Conservation (phyloP, 2,329 filamentous ascomycete genomes). For the Aspergillus japonicus region DNA sequence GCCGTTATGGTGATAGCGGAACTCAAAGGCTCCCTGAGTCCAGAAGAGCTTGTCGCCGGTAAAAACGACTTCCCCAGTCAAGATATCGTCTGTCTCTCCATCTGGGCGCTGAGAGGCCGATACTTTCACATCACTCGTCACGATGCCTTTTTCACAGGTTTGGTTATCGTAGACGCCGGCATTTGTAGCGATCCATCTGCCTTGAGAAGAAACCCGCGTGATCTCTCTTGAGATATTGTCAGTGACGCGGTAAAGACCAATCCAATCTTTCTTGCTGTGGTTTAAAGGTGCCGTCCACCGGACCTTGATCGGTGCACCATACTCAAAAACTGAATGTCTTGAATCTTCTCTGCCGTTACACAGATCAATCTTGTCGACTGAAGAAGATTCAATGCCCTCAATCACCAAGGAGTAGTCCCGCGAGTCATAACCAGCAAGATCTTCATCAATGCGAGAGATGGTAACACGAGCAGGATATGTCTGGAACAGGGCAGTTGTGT, state of each 20-base stretch:
- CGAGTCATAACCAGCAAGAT: conserved; percentile 75
- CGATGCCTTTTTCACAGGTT: conserved; percentile 72
- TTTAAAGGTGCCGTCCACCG: conserved; percentile 86
- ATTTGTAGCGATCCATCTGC: conserved; percentile 84
- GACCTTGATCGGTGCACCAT: conserved; percentile 84
- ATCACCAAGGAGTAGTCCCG: conserved; percentile 77
- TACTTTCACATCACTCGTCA: conserved; percentile 65
- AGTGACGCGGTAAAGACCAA: conserved; percentile 92
- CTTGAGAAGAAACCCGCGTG: conserved; percentile 80
- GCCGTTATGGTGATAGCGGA: conserved; percentile 92
- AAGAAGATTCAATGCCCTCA: conserved; percentile 60
- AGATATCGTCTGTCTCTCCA: conserved; percentile 56
- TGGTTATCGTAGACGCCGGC: conserved; percentile 72
- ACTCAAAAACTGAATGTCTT: conserved; percentile 78
- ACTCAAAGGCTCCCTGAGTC: conserved; percentile 94
- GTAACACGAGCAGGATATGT: conserved; percentile 84
- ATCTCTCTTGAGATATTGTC: conserved; percentile 85
- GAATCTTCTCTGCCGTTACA: conserved; percentile 72
- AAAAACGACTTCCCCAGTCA: conserved; percentile 81
- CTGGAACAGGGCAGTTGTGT: conserved; percentile 84
- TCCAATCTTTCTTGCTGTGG: conserved; percentile 90
- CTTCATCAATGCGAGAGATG: conserved; percentile 74
- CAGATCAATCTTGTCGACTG: conserved; percentile 56
- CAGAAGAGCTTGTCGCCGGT: conserved; percentile 94
- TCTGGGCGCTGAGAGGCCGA: conserved; percentile 44